Conservation (phyloP, 306 rosid genomes). For the Pterocarpus macrocarpus region DNA sequence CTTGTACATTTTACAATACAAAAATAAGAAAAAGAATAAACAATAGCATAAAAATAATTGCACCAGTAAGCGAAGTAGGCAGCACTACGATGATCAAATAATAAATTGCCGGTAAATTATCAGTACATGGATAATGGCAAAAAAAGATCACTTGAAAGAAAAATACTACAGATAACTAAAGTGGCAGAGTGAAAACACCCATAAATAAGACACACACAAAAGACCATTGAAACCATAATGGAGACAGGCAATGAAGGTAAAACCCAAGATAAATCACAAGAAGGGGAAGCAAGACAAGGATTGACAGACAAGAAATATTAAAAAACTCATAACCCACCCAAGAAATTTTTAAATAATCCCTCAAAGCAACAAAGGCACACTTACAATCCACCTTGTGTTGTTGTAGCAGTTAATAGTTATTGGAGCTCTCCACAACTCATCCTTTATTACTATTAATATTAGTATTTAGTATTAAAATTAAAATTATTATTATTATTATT, state of each 20-base stretch:
- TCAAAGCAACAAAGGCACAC: too few relatives aligned
- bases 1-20: conserved; percentile 11
- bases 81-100: not conserved
- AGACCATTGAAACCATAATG: conserved; percentile 13
- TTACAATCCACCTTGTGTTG: too few relatives aligned
- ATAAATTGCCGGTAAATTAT: conserved; percentile 8
- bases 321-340: not conserved
- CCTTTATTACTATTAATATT: too few relatives aligned
- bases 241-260: not conserved
- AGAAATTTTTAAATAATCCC: not conserved
- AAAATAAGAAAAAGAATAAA: conserved; percentile 9
- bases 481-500: too few relatives aligned
- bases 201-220: not conserved
- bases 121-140: conserved; percentile 1
- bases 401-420: too few relatives aligned
- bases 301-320: too few relatives aligned
- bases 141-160: conserved; percentile 15
- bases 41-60: conserved; percentile 22
- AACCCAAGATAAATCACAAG: not conserved
- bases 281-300: too few relatives aligned
- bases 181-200: not conserved
- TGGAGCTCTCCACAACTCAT: too few relatives aligned
- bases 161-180: not conserved
- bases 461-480: too few relatives aligned
- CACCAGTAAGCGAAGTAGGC: not conserved